Base-by-base conservation (phyloP, 2,329 filamentous ascomycete species). In the Penicillium sp. region DNA sequence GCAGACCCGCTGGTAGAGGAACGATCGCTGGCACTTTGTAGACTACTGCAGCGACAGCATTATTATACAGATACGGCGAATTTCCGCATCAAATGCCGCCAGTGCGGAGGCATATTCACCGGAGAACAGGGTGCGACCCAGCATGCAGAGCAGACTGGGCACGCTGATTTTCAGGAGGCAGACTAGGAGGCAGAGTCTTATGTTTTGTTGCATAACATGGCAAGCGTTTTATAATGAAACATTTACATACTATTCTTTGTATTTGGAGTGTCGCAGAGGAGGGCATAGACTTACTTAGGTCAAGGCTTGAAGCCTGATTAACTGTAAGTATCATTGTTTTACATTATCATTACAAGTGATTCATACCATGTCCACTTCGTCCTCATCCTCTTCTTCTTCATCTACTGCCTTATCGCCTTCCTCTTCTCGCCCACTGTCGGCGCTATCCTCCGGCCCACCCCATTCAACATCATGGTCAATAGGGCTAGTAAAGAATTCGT, bases 61-160 rank as follows among this genome's bases (percentile, higher is more conserved):
- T 98, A 98, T 74, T 97, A 88, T 70, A 97, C 93, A 0, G 92
- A 97, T 74, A 96, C 92, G 0, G 86, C 90, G 23, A 89, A 89
- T 0, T 92, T 97, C 72, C 83, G 86, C 44, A 85, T 97, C 62
- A 87, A 84, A 70, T 98, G 94, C 75, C 92, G 93, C 66, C 81
- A 84, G 3, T 83, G 81, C 60, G 79, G 80, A 5, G 74, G 72
- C 17, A 71, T 72, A 41, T 78, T 80, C 61, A 73, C 76, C 8
- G 81, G 81, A 17, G 80, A 83, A 68, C 78, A 75, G 49, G 81
- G 79, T 23, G 81, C 81, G 2, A 78, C 77, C 0, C 71, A 80
- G 66, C 81, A 83, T 72, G 81, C 81, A 19, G 66, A 74, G 49
- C 70, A 78, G 66, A 83, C 81, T 1, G 81, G 81, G 2, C 81